Evolutionary conservation across 2,329 filamentous ascomycete species (phyloP).

Genomic region (Beauveria scarabaeidicola): DNA sequence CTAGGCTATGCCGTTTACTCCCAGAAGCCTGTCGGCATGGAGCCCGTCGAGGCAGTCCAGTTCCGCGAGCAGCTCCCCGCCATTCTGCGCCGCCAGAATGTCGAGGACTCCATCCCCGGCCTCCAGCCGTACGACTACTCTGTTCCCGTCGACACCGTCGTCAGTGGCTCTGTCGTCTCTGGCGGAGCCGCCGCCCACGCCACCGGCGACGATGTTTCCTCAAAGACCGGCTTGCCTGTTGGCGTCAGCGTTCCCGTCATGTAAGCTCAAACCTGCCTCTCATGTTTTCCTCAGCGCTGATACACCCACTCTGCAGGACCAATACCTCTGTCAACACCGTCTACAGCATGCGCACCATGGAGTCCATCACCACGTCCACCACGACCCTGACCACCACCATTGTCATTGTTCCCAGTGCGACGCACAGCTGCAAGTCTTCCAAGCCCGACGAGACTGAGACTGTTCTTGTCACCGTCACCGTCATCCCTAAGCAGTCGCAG

Average conservation of each 20-base stretch:
- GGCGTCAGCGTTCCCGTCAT: conserved; percentile 25
- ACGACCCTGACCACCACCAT: conserved; percentile 15
- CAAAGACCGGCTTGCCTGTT: neutral
- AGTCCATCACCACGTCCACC: conserved; percentile 15
- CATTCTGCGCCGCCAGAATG: conserved; percentile 2
- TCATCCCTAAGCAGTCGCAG: neutral
- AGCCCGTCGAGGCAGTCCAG: neutral
- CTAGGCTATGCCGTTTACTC: neutral
- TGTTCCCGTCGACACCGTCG: neutral
- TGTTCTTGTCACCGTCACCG: conserved; percentile 19
- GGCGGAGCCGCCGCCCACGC: neutral
- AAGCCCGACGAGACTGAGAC: neutral
- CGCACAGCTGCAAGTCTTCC: neutral
- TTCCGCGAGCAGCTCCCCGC: conserved; percentile 3
- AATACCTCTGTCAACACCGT: conserved; percentile 25
- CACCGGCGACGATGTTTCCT: neutral
- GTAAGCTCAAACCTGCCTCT: conserved; percentile 19
- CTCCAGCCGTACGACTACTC: conserved; percentile 10
- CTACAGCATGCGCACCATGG: conserved; percentile 21
- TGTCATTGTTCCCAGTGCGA: conserved; percentile 9
- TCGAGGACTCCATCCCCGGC: neutral
- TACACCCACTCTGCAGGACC: conserved; percentile 18
- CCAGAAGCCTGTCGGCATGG: neutral
- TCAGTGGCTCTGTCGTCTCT: neutral
- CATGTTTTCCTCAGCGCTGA: neutral